phyloP scores from a whole-genome alignment of 805 yeast genomes.

The Torulaspora delbrueckii region DNA sequence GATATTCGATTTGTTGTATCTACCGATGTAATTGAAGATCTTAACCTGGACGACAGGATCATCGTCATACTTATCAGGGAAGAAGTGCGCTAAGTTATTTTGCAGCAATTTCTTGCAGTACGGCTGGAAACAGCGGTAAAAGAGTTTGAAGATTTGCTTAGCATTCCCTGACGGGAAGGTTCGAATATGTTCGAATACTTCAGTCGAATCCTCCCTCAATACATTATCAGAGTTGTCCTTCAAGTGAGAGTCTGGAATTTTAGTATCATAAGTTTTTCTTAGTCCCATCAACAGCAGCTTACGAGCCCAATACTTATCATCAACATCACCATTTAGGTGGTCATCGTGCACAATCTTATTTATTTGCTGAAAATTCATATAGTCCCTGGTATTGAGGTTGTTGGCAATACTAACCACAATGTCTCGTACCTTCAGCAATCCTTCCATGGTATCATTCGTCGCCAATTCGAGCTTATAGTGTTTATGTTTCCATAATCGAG shows the following conservation, averaged over 20 bases:
- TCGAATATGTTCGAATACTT: constrained; percentile 21
- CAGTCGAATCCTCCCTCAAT: constrained; percentile 12
- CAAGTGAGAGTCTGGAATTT: not conserved
- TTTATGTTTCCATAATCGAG: not conserved
- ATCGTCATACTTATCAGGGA: constrained; percentile 21
- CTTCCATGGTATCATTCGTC: constrained; percentile 19
- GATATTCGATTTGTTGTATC: constrained; percentile 21
- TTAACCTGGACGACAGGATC: constrained; percentile 29
- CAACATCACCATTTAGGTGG: constrained; percentile 18
- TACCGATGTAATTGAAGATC: constrained; percentile 20
- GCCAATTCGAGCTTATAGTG: not conserved
- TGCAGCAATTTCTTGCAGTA: constrained; percentile 24
- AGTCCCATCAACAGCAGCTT: constrained; percentile 25
- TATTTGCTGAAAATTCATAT: constrained; percentile 22
- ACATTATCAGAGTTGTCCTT: constrained; percentile 1
- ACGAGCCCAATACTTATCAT: constrained; percentile 17
- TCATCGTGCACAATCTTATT: constrained; percentile 20
- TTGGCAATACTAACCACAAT: constrained; percentile 25
- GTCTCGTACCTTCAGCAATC: constrained; percentile 23
- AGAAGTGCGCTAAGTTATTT: constrained; percentile 24
- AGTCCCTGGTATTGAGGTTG: constrained; percentile 24
- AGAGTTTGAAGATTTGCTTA: constrained; percentile 14
- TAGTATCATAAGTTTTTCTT: not conserved
- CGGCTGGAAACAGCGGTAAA: constrained; percentile 18
- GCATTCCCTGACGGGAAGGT: constrained; percentile 15